These are phyloP conservation scores for Cryptococcus sp. DNA, from an alignment of 1,284 basidiomycete genomes.

Conservation along the genomic window DNA sequence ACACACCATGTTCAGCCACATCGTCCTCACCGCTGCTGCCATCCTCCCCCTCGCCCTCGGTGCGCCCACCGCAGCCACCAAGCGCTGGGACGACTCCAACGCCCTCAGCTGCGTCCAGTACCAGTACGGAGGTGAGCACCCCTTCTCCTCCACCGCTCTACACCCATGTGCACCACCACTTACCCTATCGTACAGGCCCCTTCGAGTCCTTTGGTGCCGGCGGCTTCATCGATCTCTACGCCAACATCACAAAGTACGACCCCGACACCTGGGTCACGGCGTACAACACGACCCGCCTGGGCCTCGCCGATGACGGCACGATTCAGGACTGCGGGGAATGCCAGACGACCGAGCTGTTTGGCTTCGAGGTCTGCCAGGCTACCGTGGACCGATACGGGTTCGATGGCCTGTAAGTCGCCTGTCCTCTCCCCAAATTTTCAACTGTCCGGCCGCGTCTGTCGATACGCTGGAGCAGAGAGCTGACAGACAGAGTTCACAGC, in stretches of 20 bases:
- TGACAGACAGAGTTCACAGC: neutral
- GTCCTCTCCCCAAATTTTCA: neutral
- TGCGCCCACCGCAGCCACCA: neutral
- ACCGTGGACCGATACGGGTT: slow-evolving; percentile 9
- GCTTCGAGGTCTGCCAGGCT: slow-evolving; percentile 21
- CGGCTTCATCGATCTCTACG: slow-evolving; percentile 20
- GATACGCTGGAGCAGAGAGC: neutral
- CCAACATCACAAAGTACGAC: slow-evolving; percentile 19
- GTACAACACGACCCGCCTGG: slow-evolving; percentile 22
- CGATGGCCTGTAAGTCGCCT: slow-evolving; percentile 16
- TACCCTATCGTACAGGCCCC: slow-evolving; percentile 6
- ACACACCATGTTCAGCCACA: slow-evolving; percentile 5
- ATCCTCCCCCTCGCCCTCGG: slow-evolving; percentile 3
- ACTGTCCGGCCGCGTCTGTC: neutral
- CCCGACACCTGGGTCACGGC: slow-evolving; percentile 9
- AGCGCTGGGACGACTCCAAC: neutral
- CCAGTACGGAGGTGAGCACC: slow-evolving; percentile 13
- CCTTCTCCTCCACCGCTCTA: neutral
- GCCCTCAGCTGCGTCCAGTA: slow-evolving; percentile 11
- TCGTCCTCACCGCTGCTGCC: slow-evolving; percentile 4
- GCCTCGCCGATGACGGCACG: slow-evolving; percentile 14
- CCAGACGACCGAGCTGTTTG: slow-evolving; percentile 20
- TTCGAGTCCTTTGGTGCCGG: slow-evolving; percentile 17
- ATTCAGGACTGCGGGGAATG: slow-evolving; percentile 22
- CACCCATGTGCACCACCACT: neutral